Conservation (phyloP, 2,329 filamentous ascomycete genomes). For the Penicillium sp. region DNA sequence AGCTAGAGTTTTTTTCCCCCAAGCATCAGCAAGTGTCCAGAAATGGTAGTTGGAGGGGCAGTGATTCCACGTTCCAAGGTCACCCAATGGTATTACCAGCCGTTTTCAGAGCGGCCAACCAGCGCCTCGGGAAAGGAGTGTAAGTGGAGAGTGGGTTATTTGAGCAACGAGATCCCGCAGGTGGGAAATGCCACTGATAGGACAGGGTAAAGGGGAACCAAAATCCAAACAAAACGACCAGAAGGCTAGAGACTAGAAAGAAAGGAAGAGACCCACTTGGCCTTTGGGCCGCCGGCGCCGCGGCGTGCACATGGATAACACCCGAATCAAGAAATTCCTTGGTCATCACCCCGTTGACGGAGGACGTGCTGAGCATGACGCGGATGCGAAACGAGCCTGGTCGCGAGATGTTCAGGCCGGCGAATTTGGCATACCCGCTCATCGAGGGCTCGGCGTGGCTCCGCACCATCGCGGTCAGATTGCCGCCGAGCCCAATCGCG, state of each 20-base stretch:
- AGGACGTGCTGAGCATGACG: constrained; percentile 34
- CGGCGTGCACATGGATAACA: constrained; percentile 32
- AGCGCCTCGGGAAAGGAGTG: not conserved
- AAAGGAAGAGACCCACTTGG: constrained; percentile 31
- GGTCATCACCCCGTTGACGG: constrained; percentile 30
- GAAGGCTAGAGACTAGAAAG: too few relatives aligned
- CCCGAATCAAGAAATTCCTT: constrained; percentile 34
- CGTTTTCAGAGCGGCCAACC: not conserved
- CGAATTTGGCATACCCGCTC: constrained; percentile 34
- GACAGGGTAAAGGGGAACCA: not conserved
- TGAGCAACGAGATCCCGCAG: not conserved
- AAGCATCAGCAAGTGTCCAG: constrained; percentile 18
- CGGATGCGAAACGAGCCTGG: constrained; percentile 35
- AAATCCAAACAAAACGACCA: not conserved
- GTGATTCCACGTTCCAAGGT: not conserved
- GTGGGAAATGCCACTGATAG: not conserved
- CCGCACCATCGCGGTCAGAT: constrained; percentile 35
- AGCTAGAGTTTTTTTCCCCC: constrained; percentile 18
- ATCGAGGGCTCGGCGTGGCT: constrained; percentile 32
- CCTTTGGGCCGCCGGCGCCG: constrained; percentile 27
- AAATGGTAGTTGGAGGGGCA: constrained; percentile 3
- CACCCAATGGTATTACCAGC: not conserved
- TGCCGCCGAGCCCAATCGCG: constrained; percentile 27
- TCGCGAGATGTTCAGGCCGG: constrained; percentile 27
- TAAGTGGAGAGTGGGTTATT: not conserved